A percentile compares a stretch with the other conserved stretches of the same genome.
Evolutionary conservation across 371 early-diverging fungal genomes (phyloP).

Genomic region (Mucor sp.): DNA sequence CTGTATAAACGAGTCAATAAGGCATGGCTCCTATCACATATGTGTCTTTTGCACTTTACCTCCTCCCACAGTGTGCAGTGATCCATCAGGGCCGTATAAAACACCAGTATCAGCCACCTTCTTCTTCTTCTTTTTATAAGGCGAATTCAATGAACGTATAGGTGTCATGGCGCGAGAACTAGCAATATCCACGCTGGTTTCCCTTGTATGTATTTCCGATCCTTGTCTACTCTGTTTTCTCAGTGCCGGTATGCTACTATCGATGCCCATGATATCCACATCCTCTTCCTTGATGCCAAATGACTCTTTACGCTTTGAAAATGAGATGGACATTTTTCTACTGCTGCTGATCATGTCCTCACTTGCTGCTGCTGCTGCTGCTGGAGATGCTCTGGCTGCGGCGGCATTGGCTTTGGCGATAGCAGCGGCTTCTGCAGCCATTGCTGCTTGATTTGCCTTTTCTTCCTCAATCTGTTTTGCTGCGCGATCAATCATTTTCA

Average conservation of each 20-base stretch:
- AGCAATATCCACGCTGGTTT: conserved; percentile 30
- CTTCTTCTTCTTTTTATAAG: conserved; percentile 51
- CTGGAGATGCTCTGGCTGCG: not conserved
- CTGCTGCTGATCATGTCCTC: conserved; percentile 5
- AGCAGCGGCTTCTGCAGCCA: conserved; percentile 14
- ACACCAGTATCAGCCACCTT: conserved; percentile 47
- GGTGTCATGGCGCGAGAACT: conserved; percentile 38
- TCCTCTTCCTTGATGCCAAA: conserved; percentile 45
- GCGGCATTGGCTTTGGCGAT: conserved; percentile 13
- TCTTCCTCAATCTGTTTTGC: conserved; percentile 52
- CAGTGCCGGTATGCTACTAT: conserved; percentile 24
- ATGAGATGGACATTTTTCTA: conserved; percentile 22
- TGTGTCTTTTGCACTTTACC: conserved; percentile 23
- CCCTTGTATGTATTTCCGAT: conserved; percentile 24
- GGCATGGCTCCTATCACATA: not conserved
- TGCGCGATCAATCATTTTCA: conserved; percentile 62
- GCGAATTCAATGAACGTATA: conserved; percentile 1
- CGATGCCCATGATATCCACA: conserved; percentile 56
- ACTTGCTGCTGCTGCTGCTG: not conserved
- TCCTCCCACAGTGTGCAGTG: conserved; percentile 42
- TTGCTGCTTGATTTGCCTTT: conserved; percentile 14
- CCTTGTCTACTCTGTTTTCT: conserved; percentile 36
- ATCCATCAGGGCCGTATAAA: conserved; percentile 49
- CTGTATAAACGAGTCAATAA: conserved; percentile 7
- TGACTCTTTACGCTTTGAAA: conserved; percentile 20